Evolutionary conservation across 345 rosid species (phyloP).

Genomic region (Boechera retrofracta): DNA sequence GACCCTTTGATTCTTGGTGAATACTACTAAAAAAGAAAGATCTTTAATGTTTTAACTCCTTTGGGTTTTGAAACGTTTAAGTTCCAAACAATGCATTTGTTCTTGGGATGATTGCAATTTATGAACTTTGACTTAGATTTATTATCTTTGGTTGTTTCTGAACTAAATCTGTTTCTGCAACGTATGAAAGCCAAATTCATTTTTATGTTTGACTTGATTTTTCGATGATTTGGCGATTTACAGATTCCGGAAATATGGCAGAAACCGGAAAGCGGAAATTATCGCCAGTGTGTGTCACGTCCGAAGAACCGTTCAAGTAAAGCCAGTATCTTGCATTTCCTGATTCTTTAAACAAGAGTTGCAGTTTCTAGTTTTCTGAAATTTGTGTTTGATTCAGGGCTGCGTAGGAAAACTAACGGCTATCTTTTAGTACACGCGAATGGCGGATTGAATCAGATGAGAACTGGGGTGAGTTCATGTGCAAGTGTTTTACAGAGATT

Average conservation of each 20-base stretch:
- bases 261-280: slow-evolving; percentile 76
- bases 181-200: slow-evolving; percentile 3
- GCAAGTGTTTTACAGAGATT: background rate
- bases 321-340: slow-evolving; percentile 20
- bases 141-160: slow-evolving; percentile 1
- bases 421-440: slow-evolving; percentile 92
- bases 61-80: background rate
- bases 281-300: slow-evolving; percentile 64
- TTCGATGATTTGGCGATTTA: slow-evolving; percentile 1
- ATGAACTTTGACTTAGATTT: slow-evolving; percentile 33
- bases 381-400: slow-evolving; percentile 40
- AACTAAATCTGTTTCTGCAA: slow-evolving; percentile 20
- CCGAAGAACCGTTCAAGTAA: slow-evolving; percentile 66
- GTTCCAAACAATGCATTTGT: slow-evolving; percentile 19
- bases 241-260: slow-evolving; percentile 90
- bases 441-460: slow-evolving; percentile 99
- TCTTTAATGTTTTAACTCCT: slow-evolving; percentile 19
- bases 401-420: slow-evolving; percentile 63
- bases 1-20: slow-evolving; percentile 9
- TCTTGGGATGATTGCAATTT: slow-evolving; percentile 13
- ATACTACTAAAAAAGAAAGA: background rate
- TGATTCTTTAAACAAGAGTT: background rate
- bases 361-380: slow-evolving; percentile 15
- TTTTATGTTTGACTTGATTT: background rate
- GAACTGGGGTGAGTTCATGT: slow-evolving; percentile 77